These are phyloP conservation scores for Quercus glauca DNA, from an alignment of 306 rosid species.

Conservation along the genomic window DNA sequence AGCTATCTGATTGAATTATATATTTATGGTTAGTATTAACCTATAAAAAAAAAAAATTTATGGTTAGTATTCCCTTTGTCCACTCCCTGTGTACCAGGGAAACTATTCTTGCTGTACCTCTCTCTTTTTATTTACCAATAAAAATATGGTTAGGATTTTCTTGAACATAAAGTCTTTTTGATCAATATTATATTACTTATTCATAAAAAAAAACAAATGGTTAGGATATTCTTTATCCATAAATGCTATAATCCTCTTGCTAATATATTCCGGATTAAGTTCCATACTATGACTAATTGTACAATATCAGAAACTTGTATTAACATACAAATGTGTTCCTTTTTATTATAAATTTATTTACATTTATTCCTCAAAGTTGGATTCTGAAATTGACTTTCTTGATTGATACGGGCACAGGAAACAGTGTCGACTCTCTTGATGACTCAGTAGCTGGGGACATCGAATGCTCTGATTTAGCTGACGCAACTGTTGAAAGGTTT, in stretches of 20 bases:
- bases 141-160: too few species aligned
- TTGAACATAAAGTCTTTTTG: too few species aligned
- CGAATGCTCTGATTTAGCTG: slow-evolving; percentile 31
- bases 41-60: too few species aligned
- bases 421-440: slow-evolving; percentile 14
- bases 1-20: background rate
- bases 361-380: background rate
- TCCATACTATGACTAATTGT: background rate
- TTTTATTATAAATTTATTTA: background rate
- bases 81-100: too few species aligned
- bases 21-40: background rate
- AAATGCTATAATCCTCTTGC: background rate
- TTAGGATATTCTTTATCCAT: background rate
- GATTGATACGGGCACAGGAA: slow-evolving; percentile 22
- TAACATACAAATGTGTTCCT: background rate
- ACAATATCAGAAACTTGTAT: background rate
- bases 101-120: too few species aligned
- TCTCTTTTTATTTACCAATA: too few species aligned
- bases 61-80: too few species aligned
- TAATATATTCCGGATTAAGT: background rate
- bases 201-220: background rate
- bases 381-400: slow-evolving; percentile 13
- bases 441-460: slow-evolving; percentile 27
- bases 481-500: slow-evolving; percentile 31
- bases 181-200: too few species aligned